Evolutionary conservation across 2,329 filamentous ascomycete genomes (phyloP).

Genomic region (Paraphoma sp.): DNA sequence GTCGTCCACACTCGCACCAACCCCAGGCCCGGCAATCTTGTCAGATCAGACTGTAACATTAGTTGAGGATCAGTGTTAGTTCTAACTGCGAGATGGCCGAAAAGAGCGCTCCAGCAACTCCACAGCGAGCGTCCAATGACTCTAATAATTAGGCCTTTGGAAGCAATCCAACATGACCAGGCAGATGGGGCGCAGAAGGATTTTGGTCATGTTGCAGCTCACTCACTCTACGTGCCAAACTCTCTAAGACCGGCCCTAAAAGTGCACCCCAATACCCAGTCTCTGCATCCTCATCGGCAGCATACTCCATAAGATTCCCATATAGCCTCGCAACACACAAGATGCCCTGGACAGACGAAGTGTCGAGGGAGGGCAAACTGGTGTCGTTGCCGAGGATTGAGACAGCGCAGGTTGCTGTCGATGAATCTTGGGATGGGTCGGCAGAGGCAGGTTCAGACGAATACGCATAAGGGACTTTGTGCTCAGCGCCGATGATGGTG

Average conservation of each 20-base stretch:
- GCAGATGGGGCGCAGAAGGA: too few relatives aligned
- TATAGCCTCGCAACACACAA: slow-evolving; percentile 14
- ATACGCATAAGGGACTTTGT: slow-evolving; percentile 15
- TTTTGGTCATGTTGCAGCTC: too few relatives aligned
- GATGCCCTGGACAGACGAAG: slow-evolving; percentile 16
- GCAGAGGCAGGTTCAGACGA: slow-evolving; percentile 5
- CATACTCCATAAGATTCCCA: slow-evolving; percentile 21
- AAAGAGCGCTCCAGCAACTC: too few relatives aligned
- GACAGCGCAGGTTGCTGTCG: slow-evolving; percentile 6
- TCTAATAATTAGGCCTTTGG: too few relatives aligned
- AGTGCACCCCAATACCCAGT: slow-evolving; percentile 21
- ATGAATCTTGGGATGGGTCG: slow-evolving; percentile 1
- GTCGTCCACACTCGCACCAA: too few relatives aligned
- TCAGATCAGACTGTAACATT: too few relatives aligned
- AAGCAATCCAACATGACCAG: too few relatives aligned
- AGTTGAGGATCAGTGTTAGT: too few relatives aligned
- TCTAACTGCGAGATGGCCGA: too few relatives aligned
- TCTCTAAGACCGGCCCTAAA: slow-evolving; percentile 16
- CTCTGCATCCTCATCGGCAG: slow-evolving; percentile 16
- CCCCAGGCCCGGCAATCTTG: too few relatives aligned
- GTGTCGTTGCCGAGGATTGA: slow-evolving; percentile 18
- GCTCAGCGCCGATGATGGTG: slow-evolving; percentile 20
- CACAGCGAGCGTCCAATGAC: too few relatives aligned
- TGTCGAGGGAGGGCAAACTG: slow-evolving; percentile 12
- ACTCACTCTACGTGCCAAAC: slow-evolving; percentile 7